Evolutionary conservation across 257 asterid species (phyloP).

Genomic region (Capsicum baccatum): DNA sequence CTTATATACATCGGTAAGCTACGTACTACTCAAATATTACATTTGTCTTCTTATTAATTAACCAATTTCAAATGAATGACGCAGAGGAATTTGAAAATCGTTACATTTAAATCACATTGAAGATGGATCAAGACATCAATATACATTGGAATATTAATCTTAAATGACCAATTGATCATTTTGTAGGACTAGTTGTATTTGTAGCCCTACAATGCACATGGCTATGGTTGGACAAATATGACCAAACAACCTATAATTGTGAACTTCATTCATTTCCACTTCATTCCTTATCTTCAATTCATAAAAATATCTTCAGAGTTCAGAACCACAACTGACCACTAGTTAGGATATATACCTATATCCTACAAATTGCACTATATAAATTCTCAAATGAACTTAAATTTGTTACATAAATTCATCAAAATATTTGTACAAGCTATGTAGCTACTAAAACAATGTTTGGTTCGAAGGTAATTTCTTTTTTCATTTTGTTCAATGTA

Average conservation of each 20-base stretch:
- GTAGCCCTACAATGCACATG: slow-evolving; percentile 21
- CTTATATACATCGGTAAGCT: no score
- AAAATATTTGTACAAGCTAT: neutral
- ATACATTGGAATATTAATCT: neutral
- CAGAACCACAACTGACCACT: slow-evolving; percentile 20
- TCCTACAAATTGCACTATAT: neutral
- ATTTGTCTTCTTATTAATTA: neutral
- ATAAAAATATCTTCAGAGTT: neutral
- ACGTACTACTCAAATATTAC: neutral
- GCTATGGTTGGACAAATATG: neutral
- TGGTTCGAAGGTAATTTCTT: slow-evolving; percentile 35
- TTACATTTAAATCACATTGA: neutral
- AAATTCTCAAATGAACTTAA: slow-evolving; percentile 8
- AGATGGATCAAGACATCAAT: neutral
- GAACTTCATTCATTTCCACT: neutral
- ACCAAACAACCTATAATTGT: neutral
- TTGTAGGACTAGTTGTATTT: neutral
- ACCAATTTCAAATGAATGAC: neutral
- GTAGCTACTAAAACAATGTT: slow-evolving; percentile 45
- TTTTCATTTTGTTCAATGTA: slow-evolving; percentile 48
- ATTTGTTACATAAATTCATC: neutral
- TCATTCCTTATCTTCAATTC: slow-evolving; percentile 21
- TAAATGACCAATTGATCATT: neutral
- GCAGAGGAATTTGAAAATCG: neutral
- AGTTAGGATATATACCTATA: neutral